Evolutionary conservation across 306 rosid genomes (phyloP).

Genomic region (Rosa multiflora): DNA sequence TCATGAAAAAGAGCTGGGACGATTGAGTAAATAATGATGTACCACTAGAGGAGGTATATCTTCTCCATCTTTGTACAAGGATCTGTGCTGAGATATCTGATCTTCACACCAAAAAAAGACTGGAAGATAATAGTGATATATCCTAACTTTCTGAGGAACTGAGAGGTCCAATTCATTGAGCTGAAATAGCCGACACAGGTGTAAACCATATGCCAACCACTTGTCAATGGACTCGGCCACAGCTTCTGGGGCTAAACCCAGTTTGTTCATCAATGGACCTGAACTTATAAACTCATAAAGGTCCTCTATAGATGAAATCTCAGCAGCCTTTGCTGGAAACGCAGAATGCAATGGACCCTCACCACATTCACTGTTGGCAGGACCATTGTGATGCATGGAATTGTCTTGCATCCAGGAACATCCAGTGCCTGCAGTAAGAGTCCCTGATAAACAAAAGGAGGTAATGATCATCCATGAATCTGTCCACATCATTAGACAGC

Average conservation of each 20-base stretch:
- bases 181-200: slow-evolving; percentile 64
- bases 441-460: slow-evolving; percentile 11
- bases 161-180: slow-evolving; percentile 70
- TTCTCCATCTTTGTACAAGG: slow-evolving; percentile 62
- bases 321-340: slow-evolving; percentile 61
- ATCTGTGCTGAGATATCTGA: slow-evolving; percentile 62
- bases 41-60: slow-evolving; percentile 88
- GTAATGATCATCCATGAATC: background rate
- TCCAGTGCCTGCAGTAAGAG: slow-evolving; percentile 57
- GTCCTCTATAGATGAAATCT: slow-evolving; percentile 70
- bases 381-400: slow-evolving; percentile 20
- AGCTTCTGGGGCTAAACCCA: slow-evolving; percentile 55
- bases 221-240: slow-evolving; percentile 77
- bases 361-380: slow-evolving; percentile 30
- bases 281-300: slow-evolving; percentile 79
- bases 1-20: background rate
- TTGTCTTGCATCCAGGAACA: slow-evolving; percentile 64
- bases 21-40: slow-evolving; percentile 11
- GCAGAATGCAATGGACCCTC: slow-evolving; percentile 42
- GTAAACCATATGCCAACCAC: slow-evolving; percentile 65
- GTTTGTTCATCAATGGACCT: slow-evolving; percentile 65
- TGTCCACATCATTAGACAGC: background rate
- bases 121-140: slow-evolving; percentile 87
- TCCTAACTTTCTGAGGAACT: slow-evolving; percentile 75
- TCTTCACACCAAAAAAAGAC: slow-evolving; percentile 89